Conservation (phyloP, 2,329 filamentous ascomycete species). For the Diaporthe ilicicola region DNA sequence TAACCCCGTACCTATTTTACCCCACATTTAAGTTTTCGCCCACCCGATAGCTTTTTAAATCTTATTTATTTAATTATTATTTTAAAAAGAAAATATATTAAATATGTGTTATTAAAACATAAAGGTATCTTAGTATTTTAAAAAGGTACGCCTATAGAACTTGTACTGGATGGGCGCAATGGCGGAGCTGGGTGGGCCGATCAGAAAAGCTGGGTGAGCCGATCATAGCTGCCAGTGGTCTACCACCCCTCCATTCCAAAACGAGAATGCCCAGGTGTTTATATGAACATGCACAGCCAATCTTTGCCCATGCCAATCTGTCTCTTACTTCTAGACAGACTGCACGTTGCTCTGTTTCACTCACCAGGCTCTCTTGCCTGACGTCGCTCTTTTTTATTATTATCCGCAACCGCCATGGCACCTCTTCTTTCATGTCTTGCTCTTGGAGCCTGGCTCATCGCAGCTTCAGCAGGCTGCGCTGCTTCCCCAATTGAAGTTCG, state of each 20-base stretch:
- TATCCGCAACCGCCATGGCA: background rate
- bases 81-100: too few species aligned
- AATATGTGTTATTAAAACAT: too few species aligned
- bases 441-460: background rate
- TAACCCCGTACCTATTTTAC: too few species aligned
- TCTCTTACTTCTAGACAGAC: background rate
- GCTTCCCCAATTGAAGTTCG: background rate
- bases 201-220: too few species aligned
- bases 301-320: background rate
- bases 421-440: background rate
- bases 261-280: background rate
- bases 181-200: too few species aligned
- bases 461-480: background rate
- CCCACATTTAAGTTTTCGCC: too few species aligned
- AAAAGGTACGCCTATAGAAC: too few species aligned
- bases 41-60: too few species aligned
- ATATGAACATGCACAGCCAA: background rate
- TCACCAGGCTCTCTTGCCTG: background rate
- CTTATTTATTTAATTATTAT: too few species aligned
- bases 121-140: too few species aligned
- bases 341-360: background rate
- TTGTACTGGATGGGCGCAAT: too few species aligned
- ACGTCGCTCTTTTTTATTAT: background rate
- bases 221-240: too few species aligned
- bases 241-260: conserved; percentile 1